These are phyloP conservation scores for Tricholoma hemisulphureum DNA, from an alignment of 768 basidiomycete genomes.

Conservation along the genomic window DNA sequence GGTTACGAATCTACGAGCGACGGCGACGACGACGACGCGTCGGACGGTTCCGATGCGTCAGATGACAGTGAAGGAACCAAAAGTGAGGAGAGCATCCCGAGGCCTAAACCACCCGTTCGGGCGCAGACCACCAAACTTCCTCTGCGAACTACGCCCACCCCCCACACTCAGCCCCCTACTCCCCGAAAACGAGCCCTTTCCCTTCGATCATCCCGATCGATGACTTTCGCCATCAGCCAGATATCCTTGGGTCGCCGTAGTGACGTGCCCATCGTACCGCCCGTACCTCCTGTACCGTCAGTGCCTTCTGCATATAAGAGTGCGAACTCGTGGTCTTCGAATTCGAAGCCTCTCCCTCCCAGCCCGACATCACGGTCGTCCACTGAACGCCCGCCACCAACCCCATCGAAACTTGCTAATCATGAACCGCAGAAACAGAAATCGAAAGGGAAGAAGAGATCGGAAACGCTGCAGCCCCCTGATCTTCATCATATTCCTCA, in stretches of 20 bases:
- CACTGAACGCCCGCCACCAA: slow-evolving; percentile 15
- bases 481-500: slow-evolving; percentile 76
- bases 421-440: slow-evolving; percentile 5
- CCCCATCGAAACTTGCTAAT: slow-evolving; percentile 11
- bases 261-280: slow-evolving; percentile 40
- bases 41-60: slow-evolving; percentile 24
- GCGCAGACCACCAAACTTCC: slow-evolving; percentile 12
- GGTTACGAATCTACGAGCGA: slow-evolving; percentile 39
- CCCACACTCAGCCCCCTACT: slow-evolving; percentile 7
- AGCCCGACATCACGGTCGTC: slow-evolving; percentile 27
- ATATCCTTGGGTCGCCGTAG: slow-evolving; percentile 25
- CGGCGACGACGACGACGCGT: slow-evolving; percentile 24
- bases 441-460: slow-evolving; percentile 45
- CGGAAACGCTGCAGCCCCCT: slow-evolving; percentile 61
- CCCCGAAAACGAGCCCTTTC: slow-evolving; percentile 42
- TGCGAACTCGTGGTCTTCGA: slow-evolving; percentile 24
- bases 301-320: slow-evolving; percentile 39
- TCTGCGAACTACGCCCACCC: slow-evolving; percentile 4
- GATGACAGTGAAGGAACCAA: slow-evolving; percentile 26
- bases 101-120: slow-evolving; percentile 11
- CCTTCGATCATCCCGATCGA: slow-evolving; percentile 46
- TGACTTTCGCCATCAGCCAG: slow-evolving; percentile 35
- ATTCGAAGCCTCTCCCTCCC: slow-evolving; percentile 44
- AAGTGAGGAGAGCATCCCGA: slow-evolving; percentile 19
- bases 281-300: slow-evolving; percentile 40